These are phyloP conservation scores for Platanus orientalis DNA, from an alignment of 164 flowering plant species.

Conservation along the genomic window DNA sequence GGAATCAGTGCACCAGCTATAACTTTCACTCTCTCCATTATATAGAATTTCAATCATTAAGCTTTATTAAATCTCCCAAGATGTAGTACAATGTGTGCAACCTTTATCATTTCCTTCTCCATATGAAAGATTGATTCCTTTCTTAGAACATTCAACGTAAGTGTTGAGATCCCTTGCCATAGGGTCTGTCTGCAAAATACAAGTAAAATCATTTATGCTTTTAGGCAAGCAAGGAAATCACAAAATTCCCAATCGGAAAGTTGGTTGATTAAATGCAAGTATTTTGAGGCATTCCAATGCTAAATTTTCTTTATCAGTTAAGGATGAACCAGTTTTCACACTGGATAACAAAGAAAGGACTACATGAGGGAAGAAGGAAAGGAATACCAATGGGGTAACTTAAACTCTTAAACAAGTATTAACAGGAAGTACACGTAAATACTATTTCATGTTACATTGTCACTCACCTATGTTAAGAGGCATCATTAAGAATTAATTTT, in stretches of 20 bases:
- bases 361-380: too few species aligned
- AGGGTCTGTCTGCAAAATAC: slow-evolving; percentile 6
- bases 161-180: neutral
- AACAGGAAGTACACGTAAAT: too few species aligned
- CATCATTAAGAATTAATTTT: too few species aligned
- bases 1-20: neutral
- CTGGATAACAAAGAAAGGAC: neutral
- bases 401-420: too few species aligned
- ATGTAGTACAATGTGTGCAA: neutral
- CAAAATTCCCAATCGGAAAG: neutral
- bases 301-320: neutral
- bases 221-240: neutral
- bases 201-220: neutral
- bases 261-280: neutral
- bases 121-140: neutral
- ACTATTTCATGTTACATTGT: too few species aligned
- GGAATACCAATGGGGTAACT: too few species aligned
- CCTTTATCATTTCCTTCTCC: neutral
- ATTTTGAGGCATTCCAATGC: neutral
- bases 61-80: neutral
- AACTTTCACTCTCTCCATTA: neutral
- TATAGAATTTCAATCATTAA: neutral
- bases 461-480: too few species aligned
- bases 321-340: neutral
- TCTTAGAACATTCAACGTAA: neutral